These are phyloP conservation scores for Hygrophorus pudorinus DNA, from an alignment of 768 basidiomycete species.

Conservation along the genomic window DNA sequence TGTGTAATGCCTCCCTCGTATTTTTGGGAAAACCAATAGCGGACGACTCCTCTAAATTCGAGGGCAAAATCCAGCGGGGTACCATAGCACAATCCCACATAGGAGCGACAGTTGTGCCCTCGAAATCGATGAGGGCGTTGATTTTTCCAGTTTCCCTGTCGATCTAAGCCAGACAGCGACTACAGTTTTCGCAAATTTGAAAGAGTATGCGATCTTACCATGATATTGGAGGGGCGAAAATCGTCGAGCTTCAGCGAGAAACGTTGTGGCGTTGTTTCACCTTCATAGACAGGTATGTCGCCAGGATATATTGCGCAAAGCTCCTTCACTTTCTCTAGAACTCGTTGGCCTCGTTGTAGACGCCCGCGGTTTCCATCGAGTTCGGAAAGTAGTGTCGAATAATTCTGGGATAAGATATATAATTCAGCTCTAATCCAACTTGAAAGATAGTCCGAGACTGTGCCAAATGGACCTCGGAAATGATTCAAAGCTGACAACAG, in stretches of 20 bases:
- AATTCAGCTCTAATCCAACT: conserved; percentile 9
- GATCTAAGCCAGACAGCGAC: conserved; percentile 5
- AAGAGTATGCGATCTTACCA: conserved; percentile 6
- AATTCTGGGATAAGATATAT: conserved; percentile 2
- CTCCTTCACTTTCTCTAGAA: conserved; percentile 9
- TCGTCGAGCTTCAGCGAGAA: conserved; percentile 12
- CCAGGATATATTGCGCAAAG: conserved; percentile 13
- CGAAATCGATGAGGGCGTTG: conserved; percentile 13
- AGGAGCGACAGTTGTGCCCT: conserved; percentile 12
- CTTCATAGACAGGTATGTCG: conserved; percentile 5
- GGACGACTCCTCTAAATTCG: conserved; percentile 6
- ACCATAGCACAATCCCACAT: conserved; percentile 15
- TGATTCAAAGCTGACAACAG: neutral
- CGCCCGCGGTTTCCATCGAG: conserved; percentile 5
- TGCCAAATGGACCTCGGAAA: conserved; percentile 12
- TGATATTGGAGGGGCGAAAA: conserved; percentile 13
- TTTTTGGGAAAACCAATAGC: conserved; percentile 7
- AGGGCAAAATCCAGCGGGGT: conserved; percentile 12
- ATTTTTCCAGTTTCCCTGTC: conserved; percentile 10
- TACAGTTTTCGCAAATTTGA: neutral
- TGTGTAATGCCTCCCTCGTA: conserved; percentile 1
- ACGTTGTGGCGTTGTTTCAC: conserved; percentile 4
- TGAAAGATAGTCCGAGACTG: conserved; percentile 6
- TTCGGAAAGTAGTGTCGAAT: neutral
- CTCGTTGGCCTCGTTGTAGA: conserved; percentile 9